phyloP scores from a whole-genome alignment of 2,329 filamentous ascomycete species.

The Ilyonectria robusta region DNA sequence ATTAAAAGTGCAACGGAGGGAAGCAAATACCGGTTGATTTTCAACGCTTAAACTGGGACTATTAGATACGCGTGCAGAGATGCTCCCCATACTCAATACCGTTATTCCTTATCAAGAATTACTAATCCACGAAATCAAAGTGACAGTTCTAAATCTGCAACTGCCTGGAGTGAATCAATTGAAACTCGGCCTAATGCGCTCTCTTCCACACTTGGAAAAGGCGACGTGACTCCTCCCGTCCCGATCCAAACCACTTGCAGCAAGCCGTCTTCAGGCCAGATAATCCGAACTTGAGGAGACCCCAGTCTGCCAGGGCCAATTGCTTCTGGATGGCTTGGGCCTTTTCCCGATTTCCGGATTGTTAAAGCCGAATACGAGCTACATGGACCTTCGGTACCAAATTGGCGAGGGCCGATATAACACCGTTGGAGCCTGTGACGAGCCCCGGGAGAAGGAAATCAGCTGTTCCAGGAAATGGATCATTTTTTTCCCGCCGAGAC shows the following conservation, averaged over 20 bases:
- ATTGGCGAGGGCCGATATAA: constrained; percentile 80
- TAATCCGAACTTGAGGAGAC: constrained; percentile 77
- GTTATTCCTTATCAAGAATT: too few species aligned
- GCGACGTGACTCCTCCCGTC: constrained; percentile 23
- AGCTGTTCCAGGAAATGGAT: too few species aligned
- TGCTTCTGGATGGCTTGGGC: constrained; percentile 74
- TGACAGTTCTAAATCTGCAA: constrained; percentile 1
- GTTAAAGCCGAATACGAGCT: constrained; percentile 72
- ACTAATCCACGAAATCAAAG: neutral
- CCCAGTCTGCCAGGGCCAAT: constrained; percentile 79
- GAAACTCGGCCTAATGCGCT: too few species aligned
- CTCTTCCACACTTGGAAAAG: too few species aligned
- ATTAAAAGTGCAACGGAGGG: too few species aligned
- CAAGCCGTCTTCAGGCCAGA: constrained; percentile 75
- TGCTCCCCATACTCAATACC: too few species aligned
- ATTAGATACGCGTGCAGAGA: too few species aligned
- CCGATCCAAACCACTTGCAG: constrained; percentile 75
- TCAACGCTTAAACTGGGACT: too few species aligned
- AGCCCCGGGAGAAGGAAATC: constrained; percentile 81
- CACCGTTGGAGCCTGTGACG: constrained; percentile 75
- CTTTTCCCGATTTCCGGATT: constrained; percentile 68
- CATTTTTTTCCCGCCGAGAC: constrained; percentile 75
- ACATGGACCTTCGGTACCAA: constrained; percentile 76
- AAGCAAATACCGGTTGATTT: too few species aligned
- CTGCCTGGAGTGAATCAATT: neutral